These are phyloP conservation scores for Rossbeevera mucosa DNA, from an alignment of 768 basidiomycete genomes.

Conservation along the genomic window DNA sequence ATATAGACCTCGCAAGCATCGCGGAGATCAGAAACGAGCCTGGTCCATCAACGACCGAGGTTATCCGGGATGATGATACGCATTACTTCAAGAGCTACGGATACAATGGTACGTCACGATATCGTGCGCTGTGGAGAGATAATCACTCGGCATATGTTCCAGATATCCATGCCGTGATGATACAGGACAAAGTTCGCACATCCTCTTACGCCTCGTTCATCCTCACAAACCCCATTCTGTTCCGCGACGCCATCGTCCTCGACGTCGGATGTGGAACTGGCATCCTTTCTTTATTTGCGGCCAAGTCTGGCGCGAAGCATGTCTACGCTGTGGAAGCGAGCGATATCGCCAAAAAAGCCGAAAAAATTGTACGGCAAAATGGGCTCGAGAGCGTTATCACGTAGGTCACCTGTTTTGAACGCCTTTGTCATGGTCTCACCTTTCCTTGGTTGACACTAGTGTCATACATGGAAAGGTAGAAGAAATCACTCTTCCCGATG, in stretches of 20 bases:
- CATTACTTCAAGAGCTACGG: constrained; percentile 93
- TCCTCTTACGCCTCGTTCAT: constrained; percentile 92
- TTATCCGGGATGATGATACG: constrained; percentile 74
- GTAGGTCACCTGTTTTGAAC: constrained; percentile 26
- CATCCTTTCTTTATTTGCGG: constrained; percentile 87
- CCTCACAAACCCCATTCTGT: constrained; percentile 72
- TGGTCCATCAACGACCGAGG: constrained; percentile 19
- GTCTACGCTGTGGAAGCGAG: constrained; percentile 93
- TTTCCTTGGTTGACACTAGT: constrained; percentile 27
- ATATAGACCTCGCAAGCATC: constrained; percentile 44
- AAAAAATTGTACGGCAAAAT: constrained; percentile 74
- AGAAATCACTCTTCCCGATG: constrained; percentile 72
- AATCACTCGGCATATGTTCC: background rate
- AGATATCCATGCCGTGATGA: constrained; percentile 97
- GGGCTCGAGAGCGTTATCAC: constrained; percentile 69
- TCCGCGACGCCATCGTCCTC: constrained; percentile 81
- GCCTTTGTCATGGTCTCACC: constrained; percentile 1
- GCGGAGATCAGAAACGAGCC: constrained; percentile 41
- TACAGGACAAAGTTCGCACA: constrained; percentile 91
- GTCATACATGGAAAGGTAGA: constrained; percentile 92
- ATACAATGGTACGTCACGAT: constrained; percentile 75
- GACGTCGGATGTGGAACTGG: constrained; percentile 98
- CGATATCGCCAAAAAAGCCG: constrained; percentile 71
- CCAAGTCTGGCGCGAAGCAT: constrained; percentile 80
- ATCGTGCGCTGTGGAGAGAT: background rate